Evolutionary conservation across 352 stramenopile species (phyloP).

Genomic region (Phytophthora hybrid): DNA sequence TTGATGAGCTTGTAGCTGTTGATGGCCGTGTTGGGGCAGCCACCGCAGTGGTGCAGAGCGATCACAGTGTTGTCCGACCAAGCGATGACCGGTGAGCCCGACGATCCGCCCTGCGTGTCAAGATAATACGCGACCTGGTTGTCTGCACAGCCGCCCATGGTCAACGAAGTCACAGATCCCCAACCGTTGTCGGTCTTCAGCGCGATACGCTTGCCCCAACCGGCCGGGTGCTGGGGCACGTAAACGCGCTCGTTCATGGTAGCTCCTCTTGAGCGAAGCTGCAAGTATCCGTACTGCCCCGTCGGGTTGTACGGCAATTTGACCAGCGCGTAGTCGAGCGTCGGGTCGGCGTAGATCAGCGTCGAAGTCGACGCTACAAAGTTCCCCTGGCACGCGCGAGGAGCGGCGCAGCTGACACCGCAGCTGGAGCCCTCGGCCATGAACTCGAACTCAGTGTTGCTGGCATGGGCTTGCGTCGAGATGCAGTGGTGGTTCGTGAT

Average conservation of each 20-base stretch:
- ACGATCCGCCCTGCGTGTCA: constrained; percentile 79
- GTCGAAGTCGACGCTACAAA: constrained; percentile 40
- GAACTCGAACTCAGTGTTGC: constrained; percentile 78
- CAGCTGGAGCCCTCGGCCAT: constrained; percentile 55
- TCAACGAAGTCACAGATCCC: constrained; percentile 58
- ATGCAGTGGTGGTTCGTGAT: constrained; percentile 89
- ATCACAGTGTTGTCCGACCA: constrained; percentile 68
- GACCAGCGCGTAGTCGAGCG: constrained; percentile 76
- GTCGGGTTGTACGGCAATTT: constrained; percentile 66
- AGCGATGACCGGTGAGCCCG: constrained; percentile 74
- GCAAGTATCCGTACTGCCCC: constrained; percentile 62
- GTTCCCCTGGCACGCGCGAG: constrained; percentile 47
- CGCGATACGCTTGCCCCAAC: constrained; percentile 75
- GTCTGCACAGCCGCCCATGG: constrained; percentile 46
- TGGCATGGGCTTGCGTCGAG: constrained; percentile 48
- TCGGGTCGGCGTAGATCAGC: constrained; percentile 47
- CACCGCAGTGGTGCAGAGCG: constrained; percentile 78
- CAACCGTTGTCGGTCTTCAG: constrained; percentile 55
- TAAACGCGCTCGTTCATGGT: constrained; percentile 64
- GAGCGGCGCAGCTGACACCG: constrained; percentile 38
- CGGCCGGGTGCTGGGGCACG: constrained; percentile 67
- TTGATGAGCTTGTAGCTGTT: constrained; percentile 68
- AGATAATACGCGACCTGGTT: constrained; percentile 76
- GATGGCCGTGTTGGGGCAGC: constrained; percentile 79
- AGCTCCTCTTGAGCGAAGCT: constrained; percentile 57